phyloP scores from a whole-genome alignment of 805 yeast genomes.

The Cyberlindnera sargentensis region DNA sequence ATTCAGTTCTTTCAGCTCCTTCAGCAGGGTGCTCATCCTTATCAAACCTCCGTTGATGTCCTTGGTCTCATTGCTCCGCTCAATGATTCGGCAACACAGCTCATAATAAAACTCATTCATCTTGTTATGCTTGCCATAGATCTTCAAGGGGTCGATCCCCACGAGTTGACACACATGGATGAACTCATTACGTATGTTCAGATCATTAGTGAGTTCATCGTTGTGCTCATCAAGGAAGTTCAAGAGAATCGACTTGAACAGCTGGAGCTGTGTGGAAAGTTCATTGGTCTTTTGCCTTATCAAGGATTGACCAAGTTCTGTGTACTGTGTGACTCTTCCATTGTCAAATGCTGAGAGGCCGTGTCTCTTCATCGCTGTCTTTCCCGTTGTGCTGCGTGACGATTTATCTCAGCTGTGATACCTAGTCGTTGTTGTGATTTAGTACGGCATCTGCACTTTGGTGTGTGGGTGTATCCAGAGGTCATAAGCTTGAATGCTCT shows the following conservation, averaged over 20 bases:
- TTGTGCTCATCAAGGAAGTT: slow-evolving; percentile 70
- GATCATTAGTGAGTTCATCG: slow-evolving; percentile 54
- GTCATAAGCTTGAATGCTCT: no score
- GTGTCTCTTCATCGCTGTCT: slow-evolving; percentile 30
- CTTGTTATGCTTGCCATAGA: slow-evolving; percentile 25
- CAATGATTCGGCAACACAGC: slow-evolving; percentile 67
- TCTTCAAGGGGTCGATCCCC: slow-evolving; percentile 72
- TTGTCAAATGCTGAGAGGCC: slow-evolving; percentile 43
- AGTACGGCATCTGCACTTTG: no score
- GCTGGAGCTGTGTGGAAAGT: slow-evolving; percentile 61
- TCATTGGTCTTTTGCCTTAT: slow-evolving; percentile 49
- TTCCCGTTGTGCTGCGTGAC: no score
- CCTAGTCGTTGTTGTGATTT: no score
- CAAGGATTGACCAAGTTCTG: slow-evolving; percentile 18
- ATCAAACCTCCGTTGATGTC: slow-evolving; percentile 80
- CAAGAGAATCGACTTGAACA: slow-evolving; percentile 72
- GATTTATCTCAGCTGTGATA: no score
- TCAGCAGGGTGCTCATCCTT: slow-evolving; percentile 46
- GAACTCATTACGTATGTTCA: slow-evolving; percentile 63
- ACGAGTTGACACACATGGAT: slow-evolving; percentile 69
- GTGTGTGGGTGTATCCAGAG: no score
- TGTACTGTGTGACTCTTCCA: slow-evolving; percentile 8
- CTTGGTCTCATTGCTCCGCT: slow-evolving; percentile 62
- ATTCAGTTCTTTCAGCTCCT: slow-evolving; percentile 24
- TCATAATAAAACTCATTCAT: slow-evolving; percentile 53